Conservation (phyloP, 768 basidiomycete genomes). For the Boletus vinaceobasis region DNA sequence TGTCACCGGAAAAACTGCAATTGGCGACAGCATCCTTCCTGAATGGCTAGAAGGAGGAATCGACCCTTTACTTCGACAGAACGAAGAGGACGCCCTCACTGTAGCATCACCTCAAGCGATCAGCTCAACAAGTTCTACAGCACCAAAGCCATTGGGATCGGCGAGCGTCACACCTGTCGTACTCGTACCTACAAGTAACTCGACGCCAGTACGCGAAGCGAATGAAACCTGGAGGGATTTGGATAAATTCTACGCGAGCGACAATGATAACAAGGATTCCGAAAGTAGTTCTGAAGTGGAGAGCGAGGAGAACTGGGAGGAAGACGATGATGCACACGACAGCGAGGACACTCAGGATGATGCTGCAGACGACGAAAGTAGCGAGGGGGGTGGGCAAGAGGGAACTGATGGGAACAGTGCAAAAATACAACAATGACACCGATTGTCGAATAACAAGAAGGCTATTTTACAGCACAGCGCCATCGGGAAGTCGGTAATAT, state of each 20-base stretch:
- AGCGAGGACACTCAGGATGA: conserved; percentile 31
- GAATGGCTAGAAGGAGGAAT: conserved; percentile 90
- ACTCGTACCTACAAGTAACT: conserved; percentile 51
- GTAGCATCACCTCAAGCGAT: conserved; percentile 37
- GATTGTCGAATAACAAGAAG: neutral
- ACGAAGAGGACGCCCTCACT: conserved; percentile 48
- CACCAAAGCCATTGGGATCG: conserved; percentile 28
- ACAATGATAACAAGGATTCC: conserved; percentile 32
- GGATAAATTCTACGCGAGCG: conserved; percentile 70
- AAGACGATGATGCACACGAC: conserved; percentile 24
- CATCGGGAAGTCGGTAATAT: conserved; percentile 50
- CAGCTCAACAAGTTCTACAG: conserved; percentile 34
- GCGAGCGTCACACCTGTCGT: conserved; percentile 45
- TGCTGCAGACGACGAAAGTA: conserved; percentile 16
- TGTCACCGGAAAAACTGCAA: conserved; percentile 53
- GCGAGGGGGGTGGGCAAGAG: conserved; percentile 16
- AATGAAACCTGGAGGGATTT: conserved; percentile 55
- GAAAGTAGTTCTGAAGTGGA: conserved; percentile 28
- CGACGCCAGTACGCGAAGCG: conserved; percentile 44
- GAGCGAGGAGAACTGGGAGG: conserved; percentile 33
- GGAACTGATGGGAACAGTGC: conserved; percentile 17
- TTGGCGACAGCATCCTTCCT: conserved; percentile 48
- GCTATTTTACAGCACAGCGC: conserved; percentile 35
- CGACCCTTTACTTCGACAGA: conserved; percentile 71
- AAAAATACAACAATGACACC: conserved; percentile 11